Base-by-base conservation (phyloP, 371 early-diverging fungal genomes). In the Mycotypha africana region DNA sequence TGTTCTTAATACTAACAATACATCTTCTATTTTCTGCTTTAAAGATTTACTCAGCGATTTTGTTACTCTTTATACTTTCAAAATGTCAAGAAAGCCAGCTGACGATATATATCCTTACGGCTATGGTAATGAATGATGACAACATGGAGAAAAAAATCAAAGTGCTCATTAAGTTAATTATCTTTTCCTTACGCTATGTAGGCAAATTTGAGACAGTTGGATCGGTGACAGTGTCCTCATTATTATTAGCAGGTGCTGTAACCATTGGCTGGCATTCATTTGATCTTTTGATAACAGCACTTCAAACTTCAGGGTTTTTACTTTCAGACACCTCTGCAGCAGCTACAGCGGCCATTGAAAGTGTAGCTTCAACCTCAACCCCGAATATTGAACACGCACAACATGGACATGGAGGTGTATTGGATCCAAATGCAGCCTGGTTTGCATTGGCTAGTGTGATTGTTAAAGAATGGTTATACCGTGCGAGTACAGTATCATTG, bases 401-500 rank as follows among this genome's bases (percentile, higher is more conserved):
- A 23, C 37, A 21, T 14, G 54, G 53, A 21, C 28, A 31, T 9
- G 42, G 47, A 8, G 60, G 60, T n/a, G 56, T 60, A 11, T 38
- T 83, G 19, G 78, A 82, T 62, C 79, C 86, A n/a, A 76, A 79
- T 49, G 86, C 86, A 16, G 78, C 83, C 15, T 85, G 84, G 83
- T 80, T 85, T 72, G 86, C 84, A 0, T 61, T 73, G 14, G 70
- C 73, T 2, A 82, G 83, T 42, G 78, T 86, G 8, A 51, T 71
- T 16, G 58, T 82, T 21, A 86, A 86, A 39, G 86, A 86, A 56
- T 70, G 67, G 56, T 46, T 86, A 37, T 86, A 74, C 54, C 73
- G 75, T 56, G 77, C 76, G 21, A 85, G 73, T 68, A 70, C n/a
- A 62, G 65, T 56, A 22, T 11, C 15, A 30, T 24, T 14, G 8